A percentile compares a stretch with the other conserved stretches of the same genome.
Conservation (phyloP, 495 filamentous ascomycete genomes). For the Neurospora terricola region DNA sequence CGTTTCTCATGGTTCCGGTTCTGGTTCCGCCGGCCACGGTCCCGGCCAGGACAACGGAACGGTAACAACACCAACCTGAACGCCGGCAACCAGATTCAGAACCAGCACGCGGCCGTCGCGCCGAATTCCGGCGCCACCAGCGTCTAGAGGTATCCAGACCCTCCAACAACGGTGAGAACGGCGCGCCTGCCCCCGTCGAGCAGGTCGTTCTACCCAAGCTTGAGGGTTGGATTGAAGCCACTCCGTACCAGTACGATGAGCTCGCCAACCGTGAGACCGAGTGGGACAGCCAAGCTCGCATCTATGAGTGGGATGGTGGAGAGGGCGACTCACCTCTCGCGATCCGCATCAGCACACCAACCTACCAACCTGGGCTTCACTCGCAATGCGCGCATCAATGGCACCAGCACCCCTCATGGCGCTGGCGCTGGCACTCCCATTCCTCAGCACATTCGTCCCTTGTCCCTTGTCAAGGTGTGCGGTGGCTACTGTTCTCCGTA, state of each 20-base stretch:
- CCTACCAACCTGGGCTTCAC: slow-evolving; percentile 8
- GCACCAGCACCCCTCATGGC: slow-evolving; percentile 14
- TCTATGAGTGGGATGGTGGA: slow-evolving; percentile 81
- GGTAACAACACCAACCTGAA: neutral
- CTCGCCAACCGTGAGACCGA: slow-evolving; percentile 16
- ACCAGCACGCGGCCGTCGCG: neutral
- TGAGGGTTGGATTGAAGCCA: slow-evolving; percentile 42
- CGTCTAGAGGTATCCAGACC: neutral
- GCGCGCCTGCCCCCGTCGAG: neutral
- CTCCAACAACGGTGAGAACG: neutral
- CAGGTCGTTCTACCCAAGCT: slow-evolving; percentile 2
- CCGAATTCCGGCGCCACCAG: slow-evolving; percentile 1
- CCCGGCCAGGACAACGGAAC: neutral
- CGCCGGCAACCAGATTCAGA: neutral
- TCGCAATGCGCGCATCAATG: slow-evolving; percentile 20
- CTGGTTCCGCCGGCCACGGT: neutral
- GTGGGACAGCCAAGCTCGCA: slow-evolving; percentile 39
- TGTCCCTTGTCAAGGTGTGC: slow-evolving; percentile 1
- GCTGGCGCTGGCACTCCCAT: slow-evolving; percentile 14
- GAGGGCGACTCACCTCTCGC: slow-evolving; percentile 49
- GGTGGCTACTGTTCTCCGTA: no score
- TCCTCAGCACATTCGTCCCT: slow-evolving; percentile 3
- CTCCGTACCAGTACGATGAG: slow-evolving; percentile 47
- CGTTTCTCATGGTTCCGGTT: no score
- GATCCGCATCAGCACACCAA: slow-evolving; percentile 3